Conservation (phyloP, 2,329 filamentous ascomycete species). For the Venturia aucupariae region DNA sequence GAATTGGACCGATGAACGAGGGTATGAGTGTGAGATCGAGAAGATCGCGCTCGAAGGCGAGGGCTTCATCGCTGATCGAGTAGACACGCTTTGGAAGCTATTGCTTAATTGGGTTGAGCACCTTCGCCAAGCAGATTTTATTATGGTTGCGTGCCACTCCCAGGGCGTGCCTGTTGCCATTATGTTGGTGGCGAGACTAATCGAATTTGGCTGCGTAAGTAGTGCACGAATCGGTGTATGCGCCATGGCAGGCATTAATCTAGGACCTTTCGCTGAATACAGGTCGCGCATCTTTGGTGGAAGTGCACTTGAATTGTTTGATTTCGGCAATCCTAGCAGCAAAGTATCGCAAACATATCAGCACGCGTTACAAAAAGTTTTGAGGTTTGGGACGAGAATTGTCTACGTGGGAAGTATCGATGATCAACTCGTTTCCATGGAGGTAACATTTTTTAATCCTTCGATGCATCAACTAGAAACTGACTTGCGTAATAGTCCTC, state of each 20-base stretch:
- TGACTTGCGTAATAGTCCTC: constrained; percentile 49
- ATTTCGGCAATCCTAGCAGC: constrained; percentile 77
- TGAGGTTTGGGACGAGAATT: constrained; percentile 72
- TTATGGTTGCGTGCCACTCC: constrained; percentile 87
- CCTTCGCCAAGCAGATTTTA: constrained; percentile 76
- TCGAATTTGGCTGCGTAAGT: constrained; percentile 77
- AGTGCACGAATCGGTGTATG: constrained; percentile 75
- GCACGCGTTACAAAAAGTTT: constrained; percentile 59
- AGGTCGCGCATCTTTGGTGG: constrained; percentile 83
- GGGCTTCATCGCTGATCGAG: constrained; percentile 79
- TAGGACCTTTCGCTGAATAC: constrained; percentile 88
- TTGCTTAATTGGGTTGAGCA: constrained; percentile 92
- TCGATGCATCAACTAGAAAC: constrained; percentile 11
- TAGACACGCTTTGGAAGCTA: constrained; percentile 89
- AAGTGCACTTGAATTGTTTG: constrained; percentile 87
- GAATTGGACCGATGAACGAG: constrained; percentile 67
- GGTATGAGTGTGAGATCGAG: constrained; percentile 73
- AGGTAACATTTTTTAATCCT: constrained; percentile 43
- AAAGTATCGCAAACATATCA: constrained; percentile 75
- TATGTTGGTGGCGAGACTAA: constrained; percentile 86
- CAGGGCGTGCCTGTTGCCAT: constrained; percentile 91
- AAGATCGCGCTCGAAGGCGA: constrained; percentile 93
- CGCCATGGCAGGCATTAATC: constrained; percentile 80
- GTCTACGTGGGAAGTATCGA: constrained; percentile 92
- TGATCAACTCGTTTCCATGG: constrained; percentile 88